Base-by-base conservation (phyloP, 192 early-diverging fungal species). In the Paraglomus occultum region DNA sequence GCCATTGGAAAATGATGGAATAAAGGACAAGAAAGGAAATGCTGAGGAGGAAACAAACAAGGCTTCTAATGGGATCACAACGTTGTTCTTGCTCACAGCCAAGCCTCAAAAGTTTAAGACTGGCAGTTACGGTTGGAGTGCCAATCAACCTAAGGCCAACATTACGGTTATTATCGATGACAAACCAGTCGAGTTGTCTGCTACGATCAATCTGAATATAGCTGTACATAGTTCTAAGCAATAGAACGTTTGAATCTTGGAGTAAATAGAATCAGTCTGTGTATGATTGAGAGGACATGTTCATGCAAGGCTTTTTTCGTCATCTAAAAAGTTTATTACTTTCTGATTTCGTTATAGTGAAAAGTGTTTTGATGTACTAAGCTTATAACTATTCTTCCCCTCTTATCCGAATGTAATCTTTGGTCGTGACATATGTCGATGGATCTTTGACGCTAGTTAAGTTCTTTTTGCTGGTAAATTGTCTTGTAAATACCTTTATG, bases 181-280 rank as follows among this genome's bases (percentile, higher is more conserved):
- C 4, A 59, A 70, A 22, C 54, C 57, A 49, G 67, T 70, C 7
- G 67, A 70, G 59, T 60, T 70, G 20, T 57, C 67, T 7, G 67
- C 59, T 20, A 60, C 67, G 15, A 59, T 70, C 43, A 70, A 31
- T 59, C 18, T 70, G 5, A 70, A 70, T 70, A 40, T 70, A n/a
- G 58, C 39, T 47, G 67, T 70, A 45, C 67, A 69, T 14, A 38
- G 40, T 57, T 69, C 67, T 7, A 59, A 57, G 45, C 57, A 70
- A 54, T 59, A 59, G 31, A 31, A 31, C 31, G 31, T 31, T 31
- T 31, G 31, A 31, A 31, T 31, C 31, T 31, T 31, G 31, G 31
- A 31, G 31, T 31, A 31, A 3, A 31, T 31, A 31, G 1, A 31
- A 3, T n/a, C n/a, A 31, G 31, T 31, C 31, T 31, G 31, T 31